These are phyloP conservation scores for Begonia masoniana DNA, from an alignment of 306 rosid species.

Conservation along the genomic window DNA sequence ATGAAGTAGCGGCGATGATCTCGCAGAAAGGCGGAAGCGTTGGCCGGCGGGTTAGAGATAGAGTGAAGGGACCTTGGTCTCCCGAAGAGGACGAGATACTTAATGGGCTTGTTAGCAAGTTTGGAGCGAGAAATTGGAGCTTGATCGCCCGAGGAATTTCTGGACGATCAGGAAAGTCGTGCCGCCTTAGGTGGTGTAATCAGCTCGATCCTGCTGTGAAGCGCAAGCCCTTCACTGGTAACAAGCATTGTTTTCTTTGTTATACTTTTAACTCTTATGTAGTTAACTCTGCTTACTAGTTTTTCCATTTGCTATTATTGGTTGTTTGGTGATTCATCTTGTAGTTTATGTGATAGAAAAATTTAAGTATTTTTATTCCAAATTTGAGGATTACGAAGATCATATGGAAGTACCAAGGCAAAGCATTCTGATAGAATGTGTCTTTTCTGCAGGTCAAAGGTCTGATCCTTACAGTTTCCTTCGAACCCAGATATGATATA, in stretches of 20 bases:
- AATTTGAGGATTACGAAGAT: too few relatives aligned
- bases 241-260: too few relatives aligned
- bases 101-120: slow-evolving; percentile 68
- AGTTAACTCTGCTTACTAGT: too few relatives aligned
- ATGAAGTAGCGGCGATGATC: slow-evolving; percentile 24
- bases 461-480: neutral
- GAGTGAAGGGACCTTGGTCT: slow-evolving; percentile 91
- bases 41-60: slow-evolving; percentile 23
- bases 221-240: slow-evolving; percentile 88
- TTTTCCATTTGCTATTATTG: too few relatives aligned
- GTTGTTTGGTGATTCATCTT: too few relatives aligned
- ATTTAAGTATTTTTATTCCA: too few relatives aligned
- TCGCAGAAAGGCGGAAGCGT: slow-evolving; percentile 21
- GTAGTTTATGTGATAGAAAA: too few relatives aligned
- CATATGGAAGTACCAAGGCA: too few relatives aligned
- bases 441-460: neutral
- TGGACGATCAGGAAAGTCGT: slow-evolving; percentile 88
- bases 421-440: too few relatives aligned
- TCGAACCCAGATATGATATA: too few relatives aligned
- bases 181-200: slow-evolving; percentile 93
- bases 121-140: slow-evolving; percentile 91
- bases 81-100: slow-evolving; percentile 79
- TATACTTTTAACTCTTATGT: too few relatives aligned
- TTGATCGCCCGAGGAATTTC: slow-evolving; percentile 80
- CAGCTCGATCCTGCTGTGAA: slow-evolving; percentile 92